Evolutionary conservation across 2,329 filamentous ascomycete species (phyloP).

Genomic region (Dendryphion nanum): DNA sequence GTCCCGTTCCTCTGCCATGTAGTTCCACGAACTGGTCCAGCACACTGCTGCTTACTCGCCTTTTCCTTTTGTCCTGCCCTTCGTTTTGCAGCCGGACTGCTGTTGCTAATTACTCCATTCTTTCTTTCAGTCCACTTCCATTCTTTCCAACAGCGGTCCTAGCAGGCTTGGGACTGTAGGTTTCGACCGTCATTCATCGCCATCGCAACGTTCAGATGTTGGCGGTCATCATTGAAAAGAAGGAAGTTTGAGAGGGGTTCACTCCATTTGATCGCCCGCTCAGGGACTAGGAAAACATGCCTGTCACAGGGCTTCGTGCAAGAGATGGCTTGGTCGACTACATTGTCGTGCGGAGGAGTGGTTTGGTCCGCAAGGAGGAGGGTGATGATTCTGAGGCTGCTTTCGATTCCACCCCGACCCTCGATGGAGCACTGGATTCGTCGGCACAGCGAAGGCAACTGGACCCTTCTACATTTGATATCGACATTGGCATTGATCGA

Average conservation of each 20-base stretch:
- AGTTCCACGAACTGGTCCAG: constrained; percentile 34
- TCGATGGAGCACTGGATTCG: constrained; percentile 13
- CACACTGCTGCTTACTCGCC: constrained; percentile 29
- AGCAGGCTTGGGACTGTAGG: constrained; percentile 32
- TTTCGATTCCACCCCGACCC: constrained; percentile 18
- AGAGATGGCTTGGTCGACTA: constrained; percentile 24
- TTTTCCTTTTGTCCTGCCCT: constrained; percentile 18
- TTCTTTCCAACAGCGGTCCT: constrained; percentile 30
- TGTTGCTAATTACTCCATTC: constrained; percentile 33
- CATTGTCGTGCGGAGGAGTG: constrained; percentile 26
- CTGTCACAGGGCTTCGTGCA: constrained; percentile 19
- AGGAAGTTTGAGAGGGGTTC: constrained; percentile 35
- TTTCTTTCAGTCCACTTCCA: constrained; percentile 26
- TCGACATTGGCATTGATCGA: too few relatives aligned
- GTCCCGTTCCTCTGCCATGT: constrained; percentile 32
- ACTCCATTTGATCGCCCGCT: constrained; percentile 19
- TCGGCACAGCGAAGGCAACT: constrained; percentile 14
- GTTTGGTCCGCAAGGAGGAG: constrained; percentile 12
- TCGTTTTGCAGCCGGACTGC: constrained; percentile 39
- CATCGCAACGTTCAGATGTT: constrained; percentile 35
- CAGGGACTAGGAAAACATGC: constrained; percentile 25
- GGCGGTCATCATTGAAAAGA: constrained; percentile 27
- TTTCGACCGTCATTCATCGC: constrained; percentile 13
- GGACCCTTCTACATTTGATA: too few relatives aligned
- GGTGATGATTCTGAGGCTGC: constrained; percentile 4